These are phyloP conservation scores for Suillus sp. DNA, from an alignment of 768 basidiomycete genomes.

Conservation along the genomic window DNA sequence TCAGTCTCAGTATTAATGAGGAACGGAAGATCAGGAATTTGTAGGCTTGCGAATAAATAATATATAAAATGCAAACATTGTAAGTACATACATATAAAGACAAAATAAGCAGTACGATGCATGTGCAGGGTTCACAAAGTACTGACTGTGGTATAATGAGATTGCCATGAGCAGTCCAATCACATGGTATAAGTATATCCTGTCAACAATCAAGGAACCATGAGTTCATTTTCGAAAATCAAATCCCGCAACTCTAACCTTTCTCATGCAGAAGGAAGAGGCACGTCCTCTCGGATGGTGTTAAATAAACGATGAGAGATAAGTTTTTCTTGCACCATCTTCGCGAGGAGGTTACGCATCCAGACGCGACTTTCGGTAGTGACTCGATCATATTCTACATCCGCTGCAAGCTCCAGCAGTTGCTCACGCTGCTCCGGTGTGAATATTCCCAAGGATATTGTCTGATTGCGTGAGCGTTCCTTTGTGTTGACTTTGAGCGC, in stretches of 20 bases:
- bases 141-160: neutral
- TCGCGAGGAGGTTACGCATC: slow-evolving; percentile 24
- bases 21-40: neutral
- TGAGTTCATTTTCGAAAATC: neutral
- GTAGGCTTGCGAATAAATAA: neutral
- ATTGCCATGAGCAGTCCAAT: neutral
- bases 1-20: neutral
- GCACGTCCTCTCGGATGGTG: neutral
- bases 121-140: neutral
- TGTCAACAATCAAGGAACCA: neutral
- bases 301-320: slow-evolving; percentile 11
- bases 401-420: slow-evolving; percentile 30
- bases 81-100: neutral
- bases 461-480: slow-evolving; percentile 16
- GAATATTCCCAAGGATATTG: slow-evolving; percentile 22
- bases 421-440: slow-evolving; percentile 29
- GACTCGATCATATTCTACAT: slow-evolving; percentile 21
- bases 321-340: slow-evolving; percentile 18
- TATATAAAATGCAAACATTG: neutral
- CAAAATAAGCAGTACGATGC: neutral
- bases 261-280: neutral
- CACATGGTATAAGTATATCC: neutral
- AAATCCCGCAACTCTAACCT: neutral
- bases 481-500: slow-evolving; percentile 27
- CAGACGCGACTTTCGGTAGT: slow-evolving; percentile 19